A percentile compares a stretch with the other conserved stretches of the same genome.
Conservation (phyloP, 2,329 filamentous ascomycete species). For the Keithomyces neogunnii region DNA sequence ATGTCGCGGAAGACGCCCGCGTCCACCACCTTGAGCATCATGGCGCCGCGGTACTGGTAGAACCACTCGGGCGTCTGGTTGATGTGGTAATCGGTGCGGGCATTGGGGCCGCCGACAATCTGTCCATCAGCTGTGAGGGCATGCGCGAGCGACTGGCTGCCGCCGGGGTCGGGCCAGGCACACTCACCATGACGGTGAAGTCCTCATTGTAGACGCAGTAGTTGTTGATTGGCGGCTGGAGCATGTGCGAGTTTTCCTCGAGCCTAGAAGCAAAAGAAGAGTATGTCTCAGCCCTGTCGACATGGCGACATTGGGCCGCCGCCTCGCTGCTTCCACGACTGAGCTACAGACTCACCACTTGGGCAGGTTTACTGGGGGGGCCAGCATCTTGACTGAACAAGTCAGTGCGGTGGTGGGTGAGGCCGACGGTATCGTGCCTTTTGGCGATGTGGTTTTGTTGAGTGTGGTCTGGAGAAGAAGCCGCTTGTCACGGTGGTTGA, state of each 20-base stretch:
- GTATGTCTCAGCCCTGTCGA: background rate
- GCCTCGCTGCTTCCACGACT: background rate
- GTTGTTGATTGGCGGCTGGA: slow-evolving; percentile 93
- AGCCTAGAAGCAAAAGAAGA: slow-evolving; percentile 50
- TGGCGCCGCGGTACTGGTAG: slow-evolving; percentile 89
- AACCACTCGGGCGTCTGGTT: slow-evolving; percentile 96
- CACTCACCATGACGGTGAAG: slow-evolving; percentile 67
- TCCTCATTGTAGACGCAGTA: slow-evolving; percentile 88
- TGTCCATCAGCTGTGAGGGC: slow-evolving; percentile 16
- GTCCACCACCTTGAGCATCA: slow-evolving; percentile 90
- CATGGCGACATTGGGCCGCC: no score
- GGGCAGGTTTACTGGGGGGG: slow-evolving; percentile 44
- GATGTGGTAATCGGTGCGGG: slow-evolving; percentile 96
- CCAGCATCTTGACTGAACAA: slow-evolving; percentile 31
- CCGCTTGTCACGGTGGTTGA: no score
- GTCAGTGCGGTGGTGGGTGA: background rate
- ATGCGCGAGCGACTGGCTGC: no score
- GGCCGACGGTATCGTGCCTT: no score
- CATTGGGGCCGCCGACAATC: slow-evolving; percentile 95
- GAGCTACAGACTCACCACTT: slow-evolving; percentile 41
- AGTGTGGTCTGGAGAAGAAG: no score
- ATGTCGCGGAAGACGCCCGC: slow-evolving; percentile 65
- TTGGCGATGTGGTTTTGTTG: no score
- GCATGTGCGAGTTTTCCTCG: slow-evolving; percentile 79
- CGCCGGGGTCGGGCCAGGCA: background rate